Base-by-base conservation (phyloP, 495 filamentous ascomycete species). In the Penicillium pancosmium region DNA sequence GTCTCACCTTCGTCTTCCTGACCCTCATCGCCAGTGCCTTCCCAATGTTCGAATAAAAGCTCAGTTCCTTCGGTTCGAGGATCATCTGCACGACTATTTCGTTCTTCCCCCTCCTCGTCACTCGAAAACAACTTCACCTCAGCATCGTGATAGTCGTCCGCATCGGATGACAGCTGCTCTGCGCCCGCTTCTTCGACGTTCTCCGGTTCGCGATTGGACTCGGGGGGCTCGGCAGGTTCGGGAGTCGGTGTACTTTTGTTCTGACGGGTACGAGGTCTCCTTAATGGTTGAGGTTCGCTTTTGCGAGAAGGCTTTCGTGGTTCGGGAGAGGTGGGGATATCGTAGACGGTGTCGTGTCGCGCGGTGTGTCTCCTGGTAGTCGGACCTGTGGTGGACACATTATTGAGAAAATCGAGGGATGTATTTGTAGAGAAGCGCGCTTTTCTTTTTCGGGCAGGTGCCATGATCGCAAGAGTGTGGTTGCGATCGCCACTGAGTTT, bases 251-350 rank as follows among this genome's bases (percentile, higher is more conserved):
- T 23, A 18, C 46, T 12, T 25, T 48, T 48, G 15, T 23, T 48
- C n/a, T 48, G 46, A 48, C 46, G 46, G 23, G 46, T 48, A 48
- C 46, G 46, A 27, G 19, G 21, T n/a, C 21, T 12, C 15, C 8
- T 48, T 10, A 4, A 19, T 9, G 2, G 23, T 13, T 4, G 46
- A 1, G 46, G 46, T 15, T 48, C 21, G 15, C 21, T 48, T 27
- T 27, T 23, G 11, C 21, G 46, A 11, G 46, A 27, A 27, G 5
- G 21, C 16, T 19, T 46, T 48, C 19, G 46, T 13, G 21, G n/a
- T 18, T 56, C 54, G 18, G 57, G 57, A 35, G 57, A 54, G 13
- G 36, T n/a, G 16, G 50, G 50, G 31, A 59, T 48, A 31, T 59
- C 56, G 33, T 31, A 53, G 56, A 54, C 10, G n/a, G 18, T 5